These are phyloP conservation scores for Spathaspora sp. DNA, from an alignment of 805 yeast species.

Conservation along the genomic window DNA sequence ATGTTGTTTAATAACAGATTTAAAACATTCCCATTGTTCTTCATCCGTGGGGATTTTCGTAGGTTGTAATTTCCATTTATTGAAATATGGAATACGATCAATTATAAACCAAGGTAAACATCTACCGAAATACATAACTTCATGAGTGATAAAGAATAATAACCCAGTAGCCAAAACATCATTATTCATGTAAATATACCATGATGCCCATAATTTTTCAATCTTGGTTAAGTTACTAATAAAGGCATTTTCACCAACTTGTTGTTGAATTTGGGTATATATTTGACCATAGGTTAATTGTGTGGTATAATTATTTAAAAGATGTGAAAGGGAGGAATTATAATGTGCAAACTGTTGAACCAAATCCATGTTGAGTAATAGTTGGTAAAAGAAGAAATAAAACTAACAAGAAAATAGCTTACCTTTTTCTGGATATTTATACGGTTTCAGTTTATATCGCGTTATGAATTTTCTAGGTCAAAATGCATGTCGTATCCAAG, in stretches of 20 bases:
- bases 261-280: slow-evolving; percentile 3
- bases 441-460: not conserved
- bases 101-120: slow-evolving; percentile 89
- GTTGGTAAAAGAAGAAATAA: not conserved
- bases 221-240: slow-evolving; percentile 22
- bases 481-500: not conserved
- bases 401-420: not conserved
- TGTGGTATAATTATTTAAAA: slow-evolving; percentile 1
- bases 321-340: slow-evolving; percentile 1
- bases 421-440: not conserved
- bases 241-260: slow-evolving; percentile 1
- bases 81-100: slow-evolving; percentile 82
- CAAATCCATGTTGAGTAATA: slow-evolving; percentile 1
- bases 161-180: slow-evolving; percentile 92
- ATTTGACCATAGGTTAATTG: slow-evolving; percentile 1
- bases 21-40: slow-evolving; percentile 93
- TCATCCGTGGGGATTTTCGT: slow-evolving; percentile 71
- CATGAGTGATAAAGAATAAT: slow-evolving; percentile 79
- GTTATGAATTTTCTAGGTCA: not conserved
- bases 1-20: slow-evolving; percentile 80
- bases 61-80: slow-evolving; percentile 85
- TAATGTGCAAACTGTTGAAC: slow-evolving; percentile 1
- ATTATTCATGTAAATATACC: slow-evolving; percentile 80
- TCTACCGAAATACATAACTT: slow-evolving; percentile 85
- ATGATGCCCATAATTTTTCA: slow-evolving; percentile 85